Evolutionary conservation across 139 green algal genomes (phyloP), one percentile per base, ranked within the genome.

Genomic region (Zygnema circumcarinatum): DNA sequence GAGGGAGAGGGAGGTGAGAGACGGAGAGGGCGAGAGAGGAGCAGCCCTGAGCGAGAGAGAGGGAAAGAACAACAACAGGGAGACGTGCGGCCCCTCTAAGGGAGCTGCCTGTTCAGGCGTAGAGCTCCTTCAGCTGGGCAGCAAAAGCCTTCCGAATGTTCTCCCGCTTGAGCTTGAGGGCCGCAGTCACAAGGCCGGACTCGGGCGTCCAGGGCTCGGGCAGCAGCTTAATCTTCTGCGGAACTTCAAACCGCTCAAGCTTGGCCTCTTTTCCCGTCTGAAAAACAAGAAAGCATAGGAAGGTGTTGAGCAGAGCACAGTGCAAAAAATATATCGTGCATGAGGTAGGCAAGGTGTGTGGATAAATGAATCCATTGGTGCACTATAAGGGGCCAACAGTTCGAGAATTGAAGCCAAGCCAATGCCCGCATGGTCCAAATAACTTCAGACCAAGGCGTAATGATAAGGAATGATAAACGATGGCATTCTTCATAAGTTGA

Each of bases 201-300:
- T 93, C 90, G 21, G 89, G 89, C 35, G 91, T 92, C 90, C 90
- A 93, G 40, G 90, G 89, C 40, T 93, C 89, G 7, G 83, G 53
- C 7, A 89, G 67, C 31, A 93, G 84, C 33, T 89, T 84, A 38
- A 93, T 69, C 53, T 83, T 83, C 1, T 32, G 81, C 1, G 90
- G 90, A 22, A 92, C 74, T 56, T 93, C 90, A 52, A 93, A 87
- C 3, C 42, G 81, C 38, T 83, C 85, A 20, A 93, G 76, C 56
- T 88, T 88, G 0, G 52, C 31, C 1, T 90, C 85, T 21, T 88
- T 89, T 22, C 62, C 84, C n/a, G 79, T 80, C 80, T 90, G 78
- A 35, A 36, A 33, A 39, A 25, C 21, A 81, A 81, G 21, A 25
- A 1, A 81, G 16, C n/a, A n/a, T n/a, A n/a, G n/a, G n/a, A n/a